Percentiles rank a stretch among this genome's conserved stretches.
Evolutionary conservation across 2,329 filamentous ascomycete species (phyloP).

Genomic region (Exserohilum turcica): DNA sequence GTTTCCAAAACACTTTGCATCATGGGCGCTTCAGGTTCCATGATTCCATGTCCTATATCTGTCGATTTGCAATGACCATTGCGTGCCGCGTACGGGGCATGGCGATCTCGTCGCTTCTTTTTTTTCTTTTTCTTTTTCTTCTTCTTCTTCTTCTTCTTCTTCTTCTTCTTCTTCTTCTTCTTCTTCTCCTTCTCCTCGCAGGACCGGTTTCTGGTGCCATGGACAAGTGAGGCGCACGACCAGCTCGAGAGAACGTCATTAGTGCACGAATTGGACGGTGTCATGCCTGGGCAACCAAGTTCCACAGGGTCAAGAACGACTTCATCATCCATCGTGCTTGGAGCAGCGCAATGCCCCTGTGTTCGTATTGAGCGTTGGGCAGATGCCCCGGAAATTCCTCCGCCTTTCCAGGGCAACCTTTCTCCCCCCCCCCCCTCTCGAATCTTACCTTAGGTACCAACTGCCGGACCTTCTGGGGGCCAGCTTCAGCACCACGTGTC

Average conservation of each 20-base stretch:
- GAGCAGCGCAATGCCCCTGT: conserved; percentile 10
- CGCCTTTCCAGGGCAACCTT: neutral
- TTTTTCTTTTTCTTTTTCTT: too few species aligned
- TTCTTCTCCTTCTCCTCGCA: too few species aligned
- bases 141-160: too few species aligned
- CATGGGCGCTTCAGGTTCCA: neutral
- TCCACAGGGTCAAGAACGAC: neutral
- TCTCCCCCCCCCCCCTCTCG: conserved; percentile 6
- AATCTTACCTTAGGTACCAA: conserved; percentile 1
- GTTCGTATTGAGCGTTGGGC: conserved; percentile 6
- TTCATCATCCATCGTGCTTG: conserved; percentile 1
- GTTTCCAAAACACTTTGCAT: conserved; percentile 1
- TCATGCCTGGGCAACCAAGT: neutral
- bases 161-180: too few species aligned
- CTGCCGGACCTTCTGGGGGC: neutral
- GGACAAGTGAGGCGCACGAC: neutral
- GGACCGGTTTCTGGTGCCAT: neutral
- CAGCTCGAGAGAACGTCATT: neutral
- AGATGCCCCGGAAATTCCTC: neutral
- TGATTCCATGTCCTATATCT: neutral
- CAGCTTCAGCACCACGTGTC: conserved; percentile 3
- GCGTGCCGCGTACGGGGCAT: neutral
- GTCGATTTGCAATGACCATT: neutral
- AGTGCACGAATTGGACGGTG: neutral
- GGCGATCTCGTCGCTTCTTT: neutral